Conservation (phyloP, 2,329 filamentous ascomycete genomes). For the Colletotrichum lindemuthianum region DNA sequence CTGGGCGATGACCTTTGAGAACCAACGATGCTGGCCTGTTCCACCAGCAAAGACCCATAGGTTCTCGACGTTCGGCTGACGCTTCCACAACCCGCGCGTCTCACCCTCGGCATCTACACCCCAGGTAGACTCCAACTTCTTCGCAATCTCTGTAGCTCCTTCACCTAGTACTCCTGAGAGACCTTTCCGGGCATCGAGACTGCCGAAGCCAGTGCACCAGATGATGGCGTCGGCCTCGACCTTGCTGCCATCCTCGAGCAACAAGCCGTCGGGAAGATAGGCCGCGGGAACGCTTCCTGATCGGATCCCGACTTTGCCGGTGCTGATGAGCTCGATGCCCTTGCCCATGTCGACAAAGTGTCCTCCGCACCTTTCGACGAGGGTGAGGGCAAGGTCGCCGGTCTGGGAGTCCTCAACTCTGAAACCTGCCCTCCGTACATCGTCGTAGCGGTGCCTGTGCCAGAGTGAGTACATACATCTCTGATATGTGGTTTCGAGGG, state of each 20-base stretch:
- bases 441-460: conserved; percentile 26
- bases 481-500: neutral
- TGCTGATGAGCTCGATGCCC: conserved; percentile 43
- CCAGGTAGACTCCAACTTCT: conserved; percentile 50
- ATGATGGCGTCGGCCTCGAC: conserved; percentile 46
- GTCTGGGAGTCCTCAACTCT: conserved; percentile 27
- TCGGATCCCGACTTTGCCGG: conserved; percentile 43
- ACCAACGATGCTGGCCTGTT: conserved; percentile 46
- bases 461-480: neutral
- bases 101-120: conserved; percentile 55
- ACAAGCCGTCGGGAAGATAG: conserved; percentile 43
- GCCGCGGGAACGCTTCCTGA: conserved; percentile 41
- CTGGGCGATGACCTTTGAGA: conserved; percentile 44
- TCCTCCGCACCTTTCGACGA: conserved; percentile 46
- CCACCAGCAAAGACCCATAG: conserved; percentile 49
- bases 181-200: conserved; percentile 42
- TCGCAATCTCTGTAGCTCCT: conserved; percentile 41
- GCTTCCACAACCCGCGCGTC: conserved; percentile 52
- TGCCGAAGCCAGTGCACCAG: conserved; percentile 50
- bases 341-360: conserved; percentile 49
- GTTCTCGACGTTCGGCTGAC: conserved; percentile 45
- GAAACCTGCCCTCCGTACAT: conserved; percentile 11
- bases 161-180: conserved; percentile 44
- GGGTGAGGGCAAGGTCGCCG: conserved; percentile 33
- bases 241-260: conserved; percentile 43